Base-by-base conservation (phyloP, 2,329 filamentous ascomycete species). In the Pseudogymnoascus pannorum region DNA sequence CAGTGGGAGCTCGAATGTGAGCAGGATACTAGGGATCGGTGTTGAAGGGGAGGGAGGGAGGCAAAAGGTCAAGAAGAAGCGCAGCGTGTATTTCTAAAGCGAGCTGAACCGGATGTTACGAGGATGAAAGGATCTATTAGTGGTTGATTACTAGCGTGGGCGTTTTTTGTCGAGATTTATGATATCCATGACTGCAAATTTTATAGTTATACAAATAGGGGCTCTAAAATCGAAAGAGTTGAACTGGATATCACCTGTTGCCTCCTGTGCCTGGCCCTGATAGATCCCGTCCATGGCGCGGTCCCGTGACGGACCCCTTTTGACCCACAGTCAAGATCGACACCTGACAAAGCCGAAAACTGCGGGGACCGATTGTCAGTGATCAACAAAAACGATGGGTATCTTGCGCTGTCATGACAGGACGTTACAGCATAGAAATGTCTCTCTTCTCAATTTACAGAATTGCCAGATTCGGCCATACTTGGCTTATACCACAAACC, bases 1-100 rank as follows among this genome's bases (percentile, higher is more conserved):
- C 6, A 54, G 38, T 20, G 59, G n/a, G n/a, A n/a, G n/a, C n/a
- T n/a, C 22, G 29, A 35, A 29, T n/a, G 42, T 35, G 26, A 51
- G 29, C 35, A 51, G 59, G 18, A 8, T 60, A 18, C 42, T 59
- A 5, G 42, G 42, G 7, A 29, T 60, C 18, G 59, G 59, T 16
- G 42, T 44, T 14, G 42, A 48, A 20, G 59, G 48, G 16, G 42
- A 48, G 4, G 48, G 48, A 31, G 48, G 48, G 5, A 38, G 59
- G 31, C 57, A 59, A 5, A 61, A 59, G 54, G 35, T 61, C 14
- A 61, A 35, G 18, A 61, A 61, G 51, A 61, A 61, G 60, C 33
- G 22, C 11, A 61, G 60, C 16, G 38, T 44, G 54, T 36, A 61
- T 59, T 61, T 61, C 12, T 61, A 26, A 51, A 51, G 3, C 22